Percentiles rank a stretch among this genome's conserved stretches.
phyloP scores from a whole-genome alignment of 768 basidiomycete genomes.

The Amanita subjunquillea region DNA sequence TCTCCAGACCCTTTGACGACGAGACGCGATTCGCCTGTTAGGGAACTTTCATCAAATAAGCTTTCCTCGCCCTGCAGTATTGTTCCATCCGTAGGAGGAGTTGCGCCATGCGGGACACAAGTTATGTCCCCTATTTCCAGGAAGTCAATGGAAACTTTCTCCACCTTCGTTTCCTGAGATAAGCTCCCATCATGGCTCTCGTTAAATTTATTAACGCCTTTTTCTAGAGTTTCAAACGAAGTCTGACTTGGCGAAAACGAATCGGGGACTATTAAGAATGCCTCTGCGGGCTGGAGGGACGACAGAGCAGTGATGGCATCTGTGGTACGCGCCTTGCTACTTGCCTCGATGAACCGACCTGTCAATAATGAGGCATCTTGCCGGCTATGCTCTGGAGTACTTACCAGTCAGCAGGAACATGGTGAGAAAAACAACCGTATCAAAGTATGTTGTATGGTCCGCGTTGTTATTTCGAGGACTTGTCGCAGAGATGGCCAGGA shows the following conservation, averaged over 20 bases:
- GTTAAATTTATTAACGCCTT: slow-evolving; percentile 23
- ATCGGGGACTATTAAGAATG: slow-evolving; percentile 35
- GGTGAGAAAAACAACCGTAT: slow-evolving; percentile 71
- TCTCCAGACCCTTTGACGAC: slow-evolving; percentile 56
- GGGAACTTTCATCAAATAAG: slow-evolving; percentile 72
- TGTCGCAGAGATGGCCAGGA: slow-evolving; percentile 49
- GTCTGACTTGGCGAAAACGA: slow-evolving; percentile 2
- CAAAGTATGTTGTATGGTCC: slow-evolving; percentile 68
- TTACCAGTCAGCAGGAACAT: slow-evolving; percentile 67
- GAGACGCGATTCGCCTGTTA: slow-evolving; percentile 69
- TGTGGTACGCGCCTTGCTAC: slow-evolving; percentile 59
- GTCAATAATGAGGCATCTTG: neutral
- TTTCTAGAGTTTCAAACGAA: slow-evolving; percentile 9
- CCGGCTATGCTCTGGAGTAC: neutral
- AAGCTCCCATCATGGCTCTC: neutral
- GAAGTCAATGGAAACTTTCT: slow-evolving; percentile 42
- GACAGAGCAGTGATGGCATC: slow-evolving; percentile 65
- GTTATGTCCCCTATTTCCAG: slow-evolving; percentile 80
- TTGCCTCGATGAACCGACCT: slow-evolving; percentile 59
- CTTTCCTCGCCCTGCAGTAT: slow-evolving; percentile 37
- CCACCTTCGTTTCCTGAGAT: slow-evolving; percentile 17
- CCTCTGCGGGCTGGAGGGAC: slow-evolving; percentile 51
- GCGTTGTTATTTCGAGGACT: slow-evolving; percentile 25
- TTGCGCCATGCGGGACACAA: slow-evolving; percentile 59
- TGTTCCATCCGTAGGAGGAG: slow-evolving; percentile 69